These are phyloP conservation scores for Diplocarpon mali DNA, from an alignment of 2,329 filamentous ascomycete species.

Conservation along the genomic window DNA sequence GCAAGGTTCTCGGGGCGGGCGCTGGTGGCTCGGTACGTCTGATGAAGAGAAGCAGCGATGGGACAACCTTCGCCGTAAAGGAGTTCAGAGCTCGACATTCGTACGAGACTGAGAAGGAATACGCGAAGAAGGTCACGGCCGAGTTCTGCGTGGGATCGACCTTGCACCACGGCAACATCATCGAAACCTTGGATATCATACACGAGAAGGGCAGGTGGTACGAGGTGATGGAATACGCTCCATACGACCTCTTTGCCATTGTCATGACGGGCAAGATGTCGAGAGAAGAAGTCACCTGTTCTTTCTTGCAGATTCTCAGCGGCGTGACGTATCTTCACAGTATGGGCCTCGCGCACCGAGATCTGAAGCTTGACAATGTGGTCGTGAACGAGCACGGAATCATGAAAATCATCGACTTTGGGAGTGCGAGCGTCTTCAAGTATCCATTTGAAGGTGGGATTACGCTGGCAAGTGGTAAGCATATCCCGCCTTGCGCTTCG, in stretches of 20 bases:
- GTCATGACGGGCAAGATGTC: conserved; percentile 99
- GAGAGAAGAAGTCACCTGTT: conserved; percentile 79
- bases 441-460: conserved; percentile 93
- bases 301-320: conserved; percentile 87
- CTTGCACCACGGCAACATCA: conserved; percentile 93
- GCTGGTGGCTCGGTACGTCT: conserved; percentile 89
- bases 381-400: conserved; percentile 94
- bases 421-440: conserved; percentile 90
- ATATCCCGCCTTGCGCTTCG: not conserved
- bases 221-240: conserved; percentile 98
- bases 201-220: conserved; percentile 93
- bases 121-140: conserved; percentile 94
- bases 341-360: conserved; percentile 88
- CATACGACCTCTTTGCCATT: conserved; percentile 90
- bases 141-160: conserved; percentile 98
- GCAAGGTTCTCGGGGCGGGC: conserved; percentile 84
- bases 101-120: conserved; percentile 90
- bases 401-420: conserved; percentile 99
- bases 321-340: conserved; percentile 91
- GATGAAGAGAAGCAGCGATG: conserved; percentile 87
- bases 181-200: conserved; percentile 93
- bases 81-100: conserved; percentile 87
- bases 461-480: conserved; percentile 68
- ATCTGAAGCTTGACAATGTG: conserved; percentile 95
- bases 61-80: conserved; percentile 92